Base-by-base conservation (phyloP, 495 filamentous ascomycete species). In the Astrothelium macrocarpum region DNA sequence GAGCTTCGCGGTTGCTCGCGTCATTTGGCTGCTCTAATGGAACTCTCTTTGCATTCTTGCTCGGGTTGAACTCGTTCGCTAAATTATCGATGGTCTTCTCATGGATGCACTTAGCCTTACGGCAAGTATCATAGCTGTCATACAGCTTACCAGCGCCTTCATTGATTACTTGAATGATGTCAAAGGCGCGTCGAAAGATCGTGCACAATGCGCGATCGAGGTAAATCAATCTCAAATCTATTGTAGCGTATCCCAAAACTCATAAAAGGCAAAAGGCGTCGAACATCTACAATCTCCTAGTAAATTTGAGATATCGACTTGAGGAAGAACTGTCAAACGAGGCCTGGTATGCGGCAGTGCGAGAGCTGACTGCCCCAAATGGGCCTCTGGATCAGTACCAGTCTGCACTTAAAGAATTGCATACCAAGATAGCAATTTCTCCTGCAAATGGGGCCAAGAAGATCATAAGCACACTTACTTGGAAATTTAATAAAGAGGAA, bases 401-500 rank as follows among this genome's bases (percentile, higher is more conserved):
- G 59, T 31, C 58, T 31, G 64, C 63, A n/a, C 53, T 76, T 53
- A 70, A 72, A 46, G 28, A 46, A 53, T 62, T 74, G 43, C 63
- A 46, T n/a, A 60, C 32, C n/a, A 72, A 67, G 58, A 56, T 72
- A 23, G 67, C 59, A 62, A 31, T 14, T 5, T 5, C 14, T 5
- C 14, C 32, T 28, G 34, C 43, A 59, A 29, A 25, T 29, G 20
- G 20, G 9, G 2, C 43, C 29, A n/a, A 53, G 28, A 43, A 64
- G 11, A 73, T 69, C 34, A 68, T 61, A 59, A 34, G 64, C 3
- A 32, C 28, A 10, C 42, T 75, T 2, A 18, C 68, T 29, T 74
- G 70, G 73, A 71, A 66, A 59, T 68, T 71, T 46, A 65, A 53
- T n/a, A 70, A 70, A 61, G 67, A 70, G 20, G 73, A 75, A 39